phyloP scores from a whole-genome alignment of 2,329 filamentous ascomycete genomes.

The Mycosphaerella sp. region DNA sequence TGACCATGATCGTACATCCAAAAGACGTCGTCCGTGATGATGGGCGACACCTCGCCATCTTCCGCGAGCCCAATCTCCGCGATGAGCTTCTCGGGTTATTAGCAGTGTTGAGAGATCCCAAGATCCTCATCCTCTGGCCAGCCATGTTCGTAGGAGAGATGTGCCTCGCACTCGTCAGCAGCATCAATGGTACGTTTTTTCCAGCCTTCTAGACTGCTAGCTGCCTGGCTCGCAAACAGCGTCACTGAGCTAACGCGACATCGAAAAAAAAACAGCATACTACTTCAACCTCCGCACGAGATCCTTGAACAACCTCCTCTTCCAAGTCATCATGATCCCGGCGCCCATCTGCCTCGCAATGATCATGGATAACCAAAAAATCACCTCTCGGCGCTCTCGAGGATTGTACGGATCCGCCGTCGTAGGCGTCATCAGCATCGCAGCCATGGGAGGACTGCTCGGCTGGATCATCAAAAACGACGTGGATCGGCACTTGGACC shows the following conservation, averaged over 20 bases:
- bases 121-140: slow-evolving; percentile 18
- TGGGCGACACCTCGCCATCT: slow-evolving; percentile 13
- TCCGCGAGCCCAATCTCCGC: slow-evolving; percentile 3
- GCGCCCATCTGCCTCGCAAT: slow-evolving; percentile 8
- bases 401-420: slow-evolving; percentile 10
- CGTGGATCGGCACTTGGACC: slow-evolving; percentile 10
- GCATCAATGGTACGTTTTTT: slow-evolving; percentile 6
- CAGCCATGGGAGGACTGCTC: slow-evolving; percentile 6
- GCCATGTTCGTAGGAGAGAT: slow-evolving; percentile 19
- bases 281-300: slow-evolving; percentile 17
- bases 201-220: not conserved
- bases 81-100: slow-evolving; percentile 5
- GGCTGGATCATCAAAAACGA: slow-evolving; percentile 12
- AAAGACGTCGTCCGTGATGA: slow-evolving; percentile 16
- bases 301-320: slow-evolving; percentile 15
- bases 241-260: not conserved
- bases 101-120: slow-evolving; percentile 14
- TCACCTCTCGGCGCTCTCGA: slow-evolving; percentile 5
- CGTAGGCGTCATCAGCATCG: slow-evolving; percentile 6
- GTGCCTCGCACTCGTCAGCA: slow-evolving; percentile 20
- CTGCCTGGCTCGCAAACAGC: too few relatives aligned
- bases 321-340: slow-evolving; percentile 16
- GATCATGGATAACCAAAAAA: slow-evolving; percentile 13
- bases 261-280: not conserved
- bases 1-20: slow-evolving; percentile 8